Conservation (phyloP, 2,329 filamentous ascomycete species). For the Cladosporium sphaerospermum region DNA sequence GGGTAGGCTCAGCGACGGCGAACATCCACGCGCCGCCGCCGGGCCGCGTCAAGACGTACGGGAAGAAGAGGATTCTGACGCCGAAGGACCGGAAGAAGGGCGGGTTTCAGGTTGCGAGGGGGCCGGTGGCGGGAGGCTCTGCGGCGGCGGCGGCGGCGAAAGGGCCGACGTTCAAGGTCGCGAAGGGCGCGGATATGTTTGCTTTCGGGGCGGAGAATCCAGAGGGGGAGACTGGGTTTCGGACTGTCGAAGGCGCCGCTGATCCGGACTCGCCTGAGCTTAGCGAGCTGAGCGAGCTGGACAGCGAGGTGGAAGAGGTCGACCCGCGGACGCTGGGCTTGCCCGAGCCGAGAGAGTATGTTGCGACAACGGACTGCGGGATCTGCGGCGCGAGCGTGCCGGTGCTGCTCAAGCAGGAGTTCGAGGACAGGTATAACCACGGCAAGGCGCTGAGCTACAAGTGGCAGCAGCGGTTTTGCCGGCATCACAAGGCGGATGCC, state of each 20-base stretch:
- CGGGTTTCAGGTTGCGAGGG: conserved; percentile 5
- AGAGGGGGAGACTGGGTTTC: not conserved
- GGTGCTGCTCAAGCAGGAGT: conserved; percentile 24
- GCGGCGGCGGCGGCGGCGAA: not conserved
- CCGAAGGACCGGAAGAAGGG: conserved; percentile 7
- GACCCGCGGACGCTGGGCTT: conserved; percentile 10
- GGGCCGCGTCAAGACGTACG: not conserved
- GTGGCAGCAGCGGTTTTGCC: conserved; percentile 31
- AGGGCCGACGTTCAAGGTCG: conserved; percentile 3
- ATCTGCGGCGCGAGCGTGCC: conserved; percentile 22
- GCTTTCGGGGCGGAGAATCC: not conserved
- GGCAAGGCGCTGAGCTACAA: conserved; percentile 23
- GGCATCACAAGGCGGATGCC: conserved; percentile 23
- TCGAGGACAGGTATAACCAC: conserved; percentile 21
- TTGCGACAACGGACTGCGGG: conserved; percentile 15
- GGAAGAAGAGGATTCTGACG: conserved; percentile 1
- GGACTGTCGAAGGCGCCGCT: not conserved
- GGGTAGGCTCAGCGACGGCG: conserved; percentile 19
- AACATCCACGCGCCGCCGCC: conserved; percentile 15
- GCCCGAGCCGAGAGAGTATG: conserved; percentile 4
- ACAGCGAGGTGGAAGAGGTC: conserved; percentile 11
- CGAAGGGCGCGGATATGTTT: conserved; percentile 7
- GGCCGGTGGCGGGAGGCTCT: not conserved
- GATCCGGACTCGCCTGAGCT: not conserved
- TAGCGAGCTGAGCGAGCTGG: conserved; percentile 12